Conservation (phyloP, 2,329 filamentous ascomycete genomes). For the Phyllachora maydis region DNA sequence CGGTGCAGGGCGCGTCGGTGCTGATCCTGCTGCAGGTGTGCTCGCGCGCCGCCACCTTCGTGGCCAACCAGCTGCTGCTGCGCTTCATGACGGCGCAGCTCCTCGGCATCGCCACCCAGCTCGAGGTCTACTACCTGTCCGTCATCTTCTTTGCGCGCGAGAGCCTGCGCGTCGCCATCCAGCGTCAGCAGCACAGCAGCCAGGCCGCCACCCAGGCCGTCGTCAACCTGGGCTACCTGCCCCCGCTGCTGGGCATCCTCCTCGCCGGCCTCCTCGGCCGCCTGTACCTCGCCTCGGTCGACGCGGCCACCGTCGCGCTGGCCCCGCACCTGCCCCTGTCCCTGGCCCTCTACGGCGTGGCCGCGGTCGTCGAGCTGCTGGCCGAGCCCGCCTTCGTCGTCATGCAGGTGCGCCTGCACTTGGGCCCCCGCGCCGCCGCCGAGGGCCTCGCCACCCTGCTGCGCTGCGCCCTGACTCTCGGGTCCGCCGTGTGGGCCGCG, state of each 20-base stretch:
- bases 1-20: slow-evolving; percentile 61
- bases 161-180: slow-evolving; percentile 75
- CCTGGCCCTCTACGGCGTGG: slow-evolving; percentile 31
- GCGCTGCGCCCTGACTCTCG: slow-evolving; percentile 59
- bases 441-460: slow-evolving; percentile 67
- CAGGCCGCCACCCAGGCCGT: slow-evolving; percentile 41
- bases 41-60: slow-evolving; percentile 77
- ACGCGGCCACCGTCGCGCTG: slow-evolving; percentile 21
- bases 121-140: slow-evolving; percentile 83
- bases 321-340: slow-evolving; percentile 42
- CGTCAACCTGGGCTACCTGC: slow-evolving; percentile 74
- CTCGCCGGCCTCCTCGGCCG: slow-evolving; percentile 43
- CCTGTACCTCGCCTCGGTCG: slow-evolving; percentile 40
- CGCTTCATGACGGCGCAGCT: slow-evolving; percentile 72
- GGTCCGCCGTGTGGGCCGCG: slow-evolving; percentile 43
- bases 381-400: slow-evolving; percentile 81
- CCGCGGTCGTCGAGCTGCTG: slow-evolving; percentile 51
- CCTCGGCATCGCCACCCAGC: slow-evolving; percentile 68
- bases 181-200: slow-evolving; percentile 38
- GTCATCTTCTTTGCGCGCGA: slow-evolving; percentile 92
- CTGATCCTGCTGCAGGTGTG: slow-evolving; percentile 74
- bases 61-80: slow-evolving; percentile 78
- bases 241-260: slow-evolving; percentile 45
- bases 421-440: slow-evolving; percentile 59
- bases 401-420: slow-evolving; percentile 62